A percentile compares a stretch with the other conserved stretches of the same genome.
Conservation (phyloP, 495 filamentous ascomycete genomes). For the Podospora fimiseda region DNA sequence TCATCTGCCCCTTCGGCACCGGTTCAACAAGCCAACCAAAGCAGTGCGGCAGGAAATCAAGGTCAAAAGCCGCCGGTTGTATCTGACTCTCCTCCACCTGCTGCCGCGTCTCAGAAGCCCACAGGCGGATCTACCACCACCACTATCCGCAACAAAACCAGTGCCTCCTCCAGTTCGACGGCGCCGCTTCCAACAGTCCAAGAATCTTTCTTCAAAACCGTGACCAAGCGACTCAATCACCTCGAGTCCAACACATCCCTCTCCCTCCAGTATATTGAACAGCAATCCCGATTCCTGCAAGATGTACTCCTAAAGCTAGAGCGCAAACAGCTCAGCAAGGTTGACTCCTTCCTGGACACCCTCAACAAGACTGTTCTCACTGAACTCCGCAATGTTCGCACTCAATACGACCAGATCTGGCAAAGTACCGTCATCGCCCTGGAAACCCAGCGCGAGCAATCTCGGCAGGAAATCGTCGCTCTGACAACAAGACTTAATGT, state of each 20-base stretch:
- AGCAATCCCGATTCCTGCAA: constrained; percentile 84
- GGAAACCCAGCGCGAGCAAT: constrained; percentile 75
- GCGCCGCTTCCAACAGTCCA: constrained; percentile 75
- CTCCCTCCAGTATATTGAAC: constrained; percentile 92
- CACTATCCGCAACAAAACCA: constrained; percentile 40
- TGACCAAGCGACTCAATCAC: constrained; percentile 83
- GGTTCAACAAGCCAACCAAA: background rate
- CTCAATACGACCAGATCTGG: constrained; percentile 94
- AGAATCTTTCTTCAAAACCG: constrained; percentile 95
- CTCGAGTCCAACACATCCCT: constrained; percentile 90
- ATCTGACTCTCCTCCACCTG: constrained; percentile 1
- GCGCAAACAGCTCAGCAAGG: constrained; percentile 77
- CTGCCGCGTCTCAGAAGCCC: constrained; percentile 3
- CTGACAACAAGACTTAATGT: constrained; percentile 75
- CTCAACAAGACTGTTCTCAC: constrained; percentile 82
- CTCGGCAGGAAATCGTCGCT: constrained; percentile 71
- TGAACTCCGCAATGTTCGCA: constrained; percentile 71
- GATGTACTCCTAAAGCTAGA: constrained; percentile 90
- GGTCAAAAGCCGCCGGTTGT: constrained; percentile 11
- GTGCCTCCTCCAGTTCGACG: constrained; percentile 43
- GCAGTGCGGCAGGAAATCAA: constrained; percentile 4
- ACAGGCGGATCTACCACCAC: constrained; percentile 14
- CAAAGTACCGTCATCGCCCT: constrained; percentile 89
- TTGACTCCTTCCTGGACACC: constrained; percentile 69
- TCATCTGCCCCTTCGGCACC: constrained; percentile 2